These are phyloP conservation scores for Ocimum tenuiflorum DNA, from an alignment of 257 asterid species.

Conservation along the genomic window DNA sequence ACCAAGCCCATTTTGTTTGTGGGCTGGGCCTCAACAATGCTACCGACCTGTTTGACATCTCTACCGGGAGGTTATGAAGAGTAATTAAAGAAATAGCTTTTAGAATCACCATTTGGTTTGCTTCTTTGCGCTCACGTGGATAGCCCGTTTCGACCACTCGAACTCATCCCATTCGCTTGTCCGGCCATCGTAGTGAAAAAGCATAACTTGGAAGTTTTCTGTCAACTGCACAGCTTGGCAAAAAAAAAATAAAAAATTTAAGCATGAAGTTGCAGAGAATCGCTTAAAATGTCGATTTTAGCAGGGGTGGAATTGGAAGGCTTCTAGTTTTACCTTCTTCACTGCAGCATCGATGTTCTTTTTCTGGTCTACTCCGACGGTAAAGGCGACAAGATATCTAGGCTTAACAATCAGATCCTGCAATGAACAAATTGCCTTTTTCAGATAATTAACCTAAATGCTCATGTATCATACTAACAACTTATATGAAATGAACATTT, in stretches of 20 bases:
- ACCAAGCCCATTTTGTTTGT: no score
- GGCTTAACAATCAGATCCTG: slow-evolving; percentile 78
- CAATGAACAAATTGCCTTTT: slow-evolving; percentile 15
- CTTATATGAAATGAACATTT: no score
- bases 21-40: no score
- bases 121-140: slow-evolving; percentile 65
- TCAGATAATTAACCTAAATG: no score
- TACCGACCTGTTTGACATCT: no score
- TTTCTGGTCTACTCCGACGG: slow-evolving; percentile 76
- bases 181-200: slow-evolving; percentile 89
- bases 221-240: slow-evolving; percentile 54
- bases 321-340: slow-evolving; percentile 45
- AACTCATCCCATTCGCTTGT: slow-evolving; percentile 91
- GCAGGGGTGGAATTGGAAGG: background rate
- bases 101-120: slow-evolving; percentile 78
- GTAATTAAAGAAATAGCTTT: background rate
- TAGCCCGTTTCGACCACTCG: slow-evolving; percentile 86
- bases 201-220: slow-evolving; percentile 67
- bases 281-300: background rate
- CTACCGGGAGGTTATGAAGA: background rate
- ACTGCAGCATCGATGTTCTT: slow-evolving; percentile 80
- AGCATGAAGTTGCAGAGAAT: background rate
- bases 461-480: background rate
- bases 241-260: no score
- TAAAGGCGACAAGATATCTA: slow-evolving; percentile 77